Evolutionary conservation across 768 basidiomycete species (phyloP).

Genomic region (Macrolepiota dolichaula): DNA sequence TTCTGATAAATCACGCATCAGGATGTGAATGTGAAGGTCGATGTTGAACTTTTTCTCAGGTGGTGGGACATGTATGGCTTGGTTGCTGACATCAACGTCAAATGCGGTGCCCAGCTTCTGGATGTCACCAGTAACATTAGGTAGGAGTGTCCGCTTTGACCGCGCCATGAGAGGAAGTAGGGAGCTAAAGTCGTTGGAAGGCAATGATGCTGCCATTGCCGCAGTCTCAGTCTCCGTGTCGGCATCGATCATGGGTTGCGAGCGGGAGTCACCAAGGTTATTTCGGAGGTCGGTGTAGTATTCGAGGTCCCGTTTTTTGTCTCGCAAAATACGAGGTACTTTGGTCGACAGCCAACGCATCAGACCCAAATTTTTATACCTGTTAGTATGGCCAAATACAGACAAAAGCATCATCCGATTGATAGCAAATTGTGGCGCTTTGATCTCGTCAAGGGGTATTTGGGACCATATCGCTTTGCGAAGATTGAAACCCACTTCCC

Average conservation of each 20-base stretch:
- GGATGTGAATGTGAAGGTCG: slow-evolving; percentile 51
- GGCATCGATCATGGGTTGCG: not conserved
- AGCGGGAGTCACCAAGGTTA: not conserved
- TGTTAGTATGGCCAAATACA: slow-evolving; percentile 55
- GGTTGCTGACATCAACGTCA: slow-evolving; percentile 33
- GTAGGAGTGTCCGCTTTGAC: not conserved
- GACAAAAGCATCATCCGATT: slow-evolving; percentile 56
- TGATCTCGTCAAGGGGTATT: slow-evolving; percentile 30
- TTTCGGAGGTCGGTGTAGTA: slow-evolving; percentile 36
- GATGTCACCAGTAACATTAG: not conserved
- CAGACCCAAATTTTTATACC: slow-evolving; percentile 53
- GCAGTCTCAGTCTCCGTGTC: slow-evolving; percentile 13
- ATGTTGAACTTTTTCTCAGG: slow-evolving; percentile 44
- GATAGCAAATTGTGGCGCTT: slow-evolving; percentile 50
- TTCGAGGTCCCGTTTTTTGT: slow-evolving; percentile 45
- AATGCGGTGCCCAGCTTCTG: slow-evolving; percentile 15
- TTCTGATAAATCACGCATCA: slow-evolving; percentile 51
- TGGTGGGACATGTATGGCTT: slow-evolving; percentile 16
- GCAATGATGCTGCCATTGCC: slow-evolving; percentile 2
- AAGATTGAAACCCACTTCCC: slow-evolving; percentile 26
- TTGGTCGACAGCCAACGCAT: slow-evolving; percentile 58
- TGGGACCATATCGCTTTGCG: slow-evolving; percentile 21
- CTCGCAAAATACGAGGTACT: slow-evolving; percentile 39
- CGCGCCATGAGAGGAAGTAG: slow-evolving; percentile 2
- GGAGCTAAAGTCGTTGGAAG: not conserved